These are phyloP conservation scores for Aegilops bicornis DNA, from an alignment of 176 grass and related monocot genomes.

Conservation along the genomic window DNA sequence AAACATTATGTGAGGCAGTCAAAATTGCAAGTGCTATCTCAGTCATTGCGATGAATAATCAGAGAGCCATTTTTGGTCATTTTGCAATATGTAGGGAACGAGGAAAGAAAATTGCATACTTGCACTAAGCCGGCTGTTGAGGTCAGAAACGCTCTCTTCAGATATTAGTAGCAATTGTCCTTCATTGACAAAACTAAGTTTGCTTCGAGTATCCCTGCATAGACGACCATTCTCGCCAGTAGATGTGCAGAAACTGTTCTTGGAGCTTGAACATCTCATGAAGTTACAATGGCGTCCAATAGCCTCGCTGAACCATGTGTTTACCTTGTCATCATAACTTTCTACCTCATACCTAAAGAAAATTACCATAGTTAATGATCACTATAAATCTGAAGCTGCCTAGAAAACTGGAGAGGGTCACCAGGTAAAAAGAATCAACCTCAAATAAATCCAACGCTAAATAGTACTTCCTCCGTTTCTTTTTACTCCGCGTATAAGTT, in stretches of 20 bases:
- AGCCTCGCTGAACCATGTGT: slow-evolving; percentile 82
- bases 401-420: not conserved
- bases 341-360: slow-evolving; percentile 70
- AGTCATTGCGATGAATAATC: not conserved
- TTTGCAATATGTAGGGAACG: not conserved
- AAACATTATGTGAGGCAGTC: not conserved
- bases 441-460: not conserved
- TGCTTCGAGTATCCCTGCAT: slow-evolving; percentile 78
- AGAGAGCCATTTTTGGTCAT: not conserved
- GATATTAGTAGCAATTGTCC: slow-evolving; percentile 80
- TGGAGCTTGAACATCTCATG: slow-evolving; percentile 72
- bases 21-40: not conserved
- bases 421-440: not conserved
- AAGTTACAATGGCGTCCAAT: slow-evolving; percentile 72
- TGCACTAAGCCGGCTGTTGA: slow-evolving; percentile 68
- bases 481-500: too few relatives aligned
- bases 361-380: not conserved
- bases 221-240: slow-evolving; percentile 12
- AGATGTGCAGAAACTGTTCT: slow-evolving; percentile 38
- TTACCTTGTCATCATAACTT: slow-evolving; percentile 56
- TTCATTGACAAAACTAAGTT: slow-evolving; percentile 87
- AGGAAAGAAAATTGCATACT: slow-evolving; percentile 38
- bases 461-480: too few relatives aligned
- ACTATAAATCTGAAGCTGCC: not conserved
- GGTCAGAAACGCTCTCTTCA: slow-evolving; percentile 75